These are phyloP conservation scores for Schoenoplectus tabernaemontani DNA, from an alignment of 202 grass and related monocot species.

Conservation along the genomic window DNA sequence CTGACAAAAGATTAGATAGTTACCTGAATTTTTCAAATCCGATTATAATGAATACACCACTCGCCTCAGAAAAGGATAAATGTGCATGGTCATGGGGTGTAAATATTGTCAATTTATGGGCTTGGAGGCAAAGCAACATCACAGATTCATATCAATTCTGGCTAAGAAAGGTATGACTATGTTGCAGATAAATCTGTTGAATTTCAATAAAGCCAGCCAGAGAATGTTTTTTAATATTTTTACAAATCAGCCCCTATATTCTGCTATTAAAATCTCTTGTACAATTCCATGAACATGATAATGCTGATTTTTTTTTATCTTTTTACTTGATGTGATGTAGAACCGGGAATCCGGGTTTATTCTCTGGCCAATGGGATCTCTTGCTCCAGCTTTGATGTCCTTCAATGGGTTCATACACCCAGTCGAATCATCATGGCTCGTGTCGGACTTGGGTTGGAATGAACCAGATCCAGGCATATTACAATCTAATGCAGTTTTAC, in stretches of 20 bases:
- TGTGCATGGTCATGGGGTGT: constrained; percentile 78
- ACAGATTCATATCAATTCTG: constrained; percentile 62
- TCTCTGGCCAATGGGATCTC: constrained; percentile 63
- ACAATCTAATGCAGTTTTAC: constrained; percentile 43
- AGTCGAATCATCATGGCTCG: constrained; percentile 53
- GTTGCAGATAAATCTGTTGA: background rate
- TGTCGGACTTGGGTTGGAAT: constrained; percentile 53
- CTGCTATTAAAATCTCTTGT: background rate
- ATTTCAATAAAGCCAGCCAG: background rate
- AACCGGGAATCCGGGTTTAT: constrained; percentile 57
- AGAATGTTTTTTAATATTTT: background rate
- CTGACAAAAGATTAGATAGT: constrained; percentile 44
- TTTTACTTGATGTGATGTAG: constrained; percentile 29
- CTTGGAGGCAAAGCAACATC: constrained; percentile 57
- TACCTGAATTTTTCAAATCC: constrained; percentile 73
- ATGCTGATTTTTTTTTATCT: background rate
- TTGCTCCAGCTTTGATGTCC: constrained; percentile 67
- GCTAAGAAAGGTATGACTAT: constrained; percentile 50
- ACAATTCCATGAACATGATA: no score
- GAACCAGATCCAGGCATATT: constrained; percentile 43
- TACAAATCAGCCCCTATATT: background rate
- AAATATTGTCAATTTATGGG: constrained; percentile 59
- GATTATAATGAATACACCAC: constrained; percentile 18
- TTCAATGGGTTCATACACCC: constrained; percentile 48
- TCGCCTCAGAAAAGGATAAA: constrained; percentile 18